Percentiles rank a stretch among this genome's conserved stretches.
Conservation (phyloP, 805 yeast genomes). For the Starmerella floricola region DNA sequence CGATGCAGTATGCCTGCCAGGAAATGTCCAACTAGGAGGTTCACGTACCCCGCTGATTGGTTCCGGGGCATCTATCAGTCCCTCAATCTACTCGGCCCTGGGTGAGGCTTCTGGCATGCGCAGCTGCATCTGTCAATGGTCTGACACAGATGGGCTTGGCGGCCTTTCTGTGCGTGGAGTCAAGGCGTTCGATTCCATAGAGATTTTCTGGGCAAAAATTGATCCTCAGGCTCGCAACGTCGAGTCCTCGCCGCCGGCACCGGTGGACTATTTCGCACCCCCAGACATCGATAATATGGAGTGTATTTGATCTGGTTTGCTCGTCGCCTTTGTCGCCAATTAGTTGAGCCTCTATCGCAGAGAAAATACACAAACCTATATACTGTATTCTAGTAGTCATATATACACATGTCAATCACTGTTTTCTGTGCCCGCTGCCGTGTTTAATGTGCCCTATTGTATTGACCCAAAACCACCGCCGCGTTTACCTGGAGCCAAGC, state of each 20-base stretch:
- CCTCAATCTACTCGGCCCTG: neutral
- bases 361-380: no score
- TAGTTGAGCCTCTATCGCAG: no score
- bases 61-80: neutral
- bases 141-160: slow-evolving; percentile 14
- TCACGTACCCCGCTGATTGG: neutral
- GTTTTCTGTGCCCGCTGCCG: no score
- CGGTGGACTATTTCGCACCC: neutral
- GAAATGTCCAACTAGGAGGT: neutral
- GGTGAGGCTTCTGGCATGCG: neutral
- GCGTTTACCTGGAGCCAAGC: no score
- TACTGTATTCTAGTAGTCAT: no score
- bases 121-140: slow-evolving; percentile 13
- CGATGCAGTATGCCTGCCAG: no score
- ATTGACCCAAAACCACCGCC: no score
- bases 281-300: neutral
- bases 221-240: neutral
- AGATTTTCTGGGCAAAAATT: slow-evolving; percentile 11
- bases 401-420: no score
- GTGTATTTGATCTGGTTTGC: neutral
- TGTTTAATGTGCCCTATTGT: no score
- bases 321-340: neutral
- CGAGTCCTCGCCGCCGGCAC: neutral
- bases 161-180: slow-evolving; percentile 13
- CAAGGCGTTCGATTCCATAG: slow-evolving; percentile 17